Evolutionary conservation across 176 grass and related monocot genomes (phyloP).

Genomic region (Lolium rigidum): DNA sequence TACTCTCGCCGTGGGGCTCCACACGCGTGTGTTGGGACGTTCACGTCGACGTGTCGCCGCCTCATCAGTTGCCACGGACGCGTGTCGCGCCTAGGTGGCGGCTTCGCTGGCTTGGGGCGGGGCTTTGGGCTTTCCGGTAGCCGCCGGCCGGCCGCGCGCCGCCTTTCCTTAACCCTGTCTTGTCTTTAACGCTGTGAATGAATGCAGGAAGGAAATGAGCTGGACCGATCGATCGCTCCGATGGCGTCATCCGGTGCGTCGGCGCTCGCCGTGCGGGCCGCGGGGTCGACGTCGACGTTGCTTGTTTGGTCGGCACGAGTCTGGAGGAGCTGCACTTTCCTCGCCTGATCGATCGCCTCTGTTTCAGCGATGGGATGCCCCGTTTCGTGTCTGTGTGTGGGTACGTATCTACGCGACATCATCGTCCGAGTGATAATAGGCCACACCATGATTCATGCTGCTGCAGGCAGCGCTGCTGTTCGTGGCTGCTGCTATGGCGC

Average conservation of each 20-base stretch:
- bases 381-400: too few relatives aligned
- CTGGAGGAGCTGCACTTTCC: background rate
- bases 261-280: background rate
- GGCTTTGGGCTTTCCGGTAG: background rate
- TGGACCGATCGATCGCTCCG: too few relatives aligned
- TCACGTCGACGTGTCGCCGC: background rate
- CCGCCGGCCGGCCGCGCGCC: slow-evolving; percentile 33
- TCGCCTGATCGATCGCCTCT: background rate
- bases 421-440: too few relatives aligned
- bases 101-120: background rate
- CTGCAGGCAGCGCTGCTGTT: too few relatives aligned
- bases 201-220: too few relatives aligned
- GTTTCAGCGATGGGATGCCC: background rate
- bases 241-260: slow-evolving; percentile 33
- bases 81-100: background rate
- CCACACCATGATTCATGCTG: too few relatives aligned
- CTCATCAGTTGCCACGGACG: background rate
- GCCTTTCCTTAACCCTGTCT: background rate
- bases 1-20: background rate
- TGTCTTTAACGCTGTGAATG: too few relatives aligned
- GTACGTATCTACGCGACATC: too few relatives aligned
- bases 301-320: background rate
- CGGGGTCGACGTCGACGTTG: background rate
- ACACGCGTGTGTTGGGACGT: background rate
- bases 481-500: too few relatives aligned